These are phyloP conservation scores for Rachicladosporium sp. DNA, from an alignment of 2,329 filamentous ascomycete species.

Conservation along the genomic window DNA sequence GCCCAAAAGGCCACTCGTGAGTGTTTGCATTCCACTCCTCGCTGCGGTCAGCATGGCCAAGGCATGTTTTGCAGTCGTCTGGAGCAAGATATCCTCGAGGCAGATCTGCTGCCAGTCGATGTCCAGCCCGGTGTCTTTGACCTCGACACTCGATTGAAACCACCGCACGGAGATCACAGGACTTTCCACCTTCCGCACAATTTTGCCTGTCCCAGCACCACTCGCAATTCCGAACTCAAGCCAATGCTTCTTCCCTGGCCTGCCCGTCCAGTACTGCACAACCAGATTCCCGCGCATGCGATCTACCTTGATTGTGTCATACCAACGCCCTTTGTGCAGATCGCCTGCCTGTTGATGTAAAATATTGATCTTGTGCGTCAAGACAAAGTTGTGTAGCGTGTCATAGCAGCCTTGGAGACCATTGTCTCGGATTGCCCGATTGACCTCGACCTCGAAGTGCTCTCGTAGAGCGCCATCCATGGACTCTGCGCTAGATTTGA, in stretches of 20 bases:
- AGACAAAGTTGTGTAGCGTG: slow-evolving; percentile 72
- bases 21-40: slow-evolving; percentile 32
- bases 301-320: slow-evolving; percentile 64
- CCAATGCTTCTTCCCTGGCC: slow-evolving; percentile 70
- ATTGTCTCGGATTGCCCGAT: slow-evolving; percentile 54
- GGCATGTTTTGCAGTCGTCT: slow-evolving; percentile 63
- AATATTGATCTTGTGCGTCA: slow-evolving; percentile 83
- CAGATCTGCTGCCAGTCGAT: slow-evolving; percentile 59
- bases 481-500: slow-evolving; percentile 53
- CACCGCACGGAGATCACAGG: slow-evolving; percentile 52
- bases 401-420: slow-evolving; percentile 73
- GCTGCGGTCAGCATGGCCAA: background rate
- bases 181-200: slow-evolving; percentile 21
- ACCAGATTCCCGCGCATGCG: slow-evolving; percentile 68
- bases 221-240: slow-evolving; percentile 73
- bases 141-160: slow-evolving; percentile 72
- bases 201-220: slow-evolving; percentile 30
- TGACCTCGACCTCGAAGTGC: slow-evolving; percentile 59
- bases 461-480: slow-evolving; percentile 49
- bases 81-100: slow-evolving; percentile 59
- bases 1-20: slow-evolving; percentile 39
- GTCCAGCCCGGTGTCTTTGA: slow-evolving; percentile 51
- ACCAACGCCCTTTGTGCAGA: slow-evolving; percentile 61
- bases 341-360: slow-evolving; percentile 64
- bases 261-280: slow-evolving; percentile 79